Conservation (phyloP, 768 basidiomycete species). For the Asterophora parasitica region DNA sequence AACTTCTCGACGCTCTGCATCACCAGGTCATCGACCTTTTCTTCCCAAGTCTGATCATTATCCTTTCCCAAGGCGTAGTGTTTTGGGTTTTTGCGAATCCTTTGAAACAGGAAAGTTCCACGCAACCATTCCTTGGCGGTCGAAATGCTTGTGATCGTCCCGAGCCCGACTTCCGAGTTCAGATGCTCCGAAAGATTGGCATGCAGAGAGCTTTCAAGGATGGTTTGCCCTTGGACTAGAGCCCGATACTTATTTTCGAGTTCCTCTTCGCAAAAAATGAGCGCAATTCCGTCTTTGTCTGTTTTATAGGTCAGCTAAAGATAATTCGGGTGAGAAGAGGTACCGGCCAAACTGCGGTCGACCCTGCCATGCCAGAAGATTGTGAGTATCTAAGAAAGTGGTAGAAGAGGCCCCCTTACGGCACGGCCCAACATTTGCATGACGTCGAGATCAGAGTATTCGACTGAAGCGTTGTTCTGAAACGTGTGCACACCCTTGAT, state of each 20-base stretch:
- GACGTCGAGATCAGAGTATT: slow-evolving; percentile 90
- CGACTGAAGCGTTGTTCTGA: slow-evolving; percentile 60
- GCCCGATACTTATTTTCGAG: slow-evolving; percentile 68
- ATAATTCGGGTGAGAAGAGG: neutral
- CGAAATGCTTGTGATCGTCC: slow-evolving; percentile 67
- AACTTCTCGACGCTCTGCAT: slow-evolving; percentile 58
- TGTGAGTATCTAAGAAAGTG: neutral
- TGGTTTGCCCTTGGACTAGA: slow-evolving; percentile 64
- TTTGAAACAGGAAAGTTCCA: slow-evolving; percentile 80
- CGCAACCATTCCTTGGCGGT: slow-evolving; percentile 81
- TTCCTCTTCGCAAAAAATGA: slow-evolving; percentile 76
- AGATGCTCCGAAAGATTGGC: slow-evolving; percentile 83
- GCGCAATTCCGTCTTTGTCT: slow-evolving; percentile 81
- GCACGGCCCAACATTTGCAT: slow-evolving; percentile 97
- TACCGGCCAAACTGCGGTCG: slow-evolving; percentile 81
- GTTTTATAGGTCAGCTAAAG: slow-evolving; percentile 2
- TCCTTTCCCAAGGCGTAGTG: slow-evolving; percentile 66
- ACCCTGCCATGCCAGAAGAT: slow-evolving; percentile 42
- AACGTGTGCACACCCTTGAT: slow-evolving; percentile 88
- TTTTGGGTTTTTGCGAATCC: slow-evolving; percentile 78
- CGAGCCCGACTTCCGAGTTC: slow-evolving; percentile 88
- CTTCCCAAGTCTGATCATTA: slow-evolving; percentile 59
- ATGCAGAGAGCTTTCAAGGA: slow-evolving; percentile 85
- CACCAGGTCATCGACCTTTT: slow-evolving; percentile 70
- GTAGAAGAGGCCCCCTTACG: slow-evolving; percentile 36